Evolutionary conservation across 371 early-diverging fungal species (phyloP).

Genomic region (Circinella umbellata): DNA sequence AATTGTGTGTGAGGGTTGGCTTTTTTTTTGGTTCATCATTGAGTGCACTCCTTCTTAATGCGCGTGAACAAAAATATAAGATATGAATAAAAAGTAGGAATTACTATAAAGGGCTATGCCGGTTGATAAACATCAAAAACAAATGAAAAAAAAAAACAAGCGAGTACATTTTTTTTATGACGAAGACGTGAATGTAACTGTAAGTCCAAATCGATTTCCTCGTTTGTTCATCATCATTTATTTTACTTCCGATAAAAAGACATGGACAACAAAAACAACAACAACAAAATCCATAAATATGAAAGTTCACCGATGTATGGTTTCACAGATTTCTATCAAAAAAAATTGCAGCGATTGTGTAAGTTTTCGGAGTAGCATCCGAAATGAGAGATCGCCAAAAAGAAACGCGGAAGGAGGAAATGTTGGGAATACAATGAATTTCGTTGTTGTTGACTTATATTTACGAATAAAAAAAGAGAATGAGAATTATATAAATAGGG

Average conservation of each 20-base stretch:
- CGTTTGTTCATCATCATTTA: no score
- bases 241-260: no score
- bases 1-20: no score
- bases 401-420: background rate
- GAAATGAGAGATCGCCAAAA: constrained; percentile 12
- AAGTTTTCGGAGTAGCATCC: constrained; percentile 12
- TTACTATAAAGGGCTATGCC: background rate
- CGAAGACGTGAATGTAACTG: no score
- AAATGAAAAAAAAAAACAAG: no score
- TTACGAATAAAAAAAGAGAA: no score
- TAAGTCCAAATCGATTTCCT: no score
- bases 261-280: no score
- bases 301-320: background rate
- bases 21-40: no score
- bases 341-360: constrained; percentile 5
- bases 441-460: background rate
- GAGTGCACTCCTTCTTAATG: background rate
- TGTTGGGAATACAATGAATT: constrained; percentile 16
- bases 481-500: constrained; percentile 7
- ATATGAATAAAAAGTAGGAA: background rate
- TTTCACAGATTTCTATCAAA: background rate
- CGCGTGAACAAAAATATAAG: background rate
- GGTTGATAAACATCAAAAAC: background rate
- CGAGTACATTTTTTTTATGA: no score
- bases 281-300: background rate